Evolutionary conservation across 108 stramenopile genomes (phyloP).

Genomic region (Cyclotella atomus): DNA sequence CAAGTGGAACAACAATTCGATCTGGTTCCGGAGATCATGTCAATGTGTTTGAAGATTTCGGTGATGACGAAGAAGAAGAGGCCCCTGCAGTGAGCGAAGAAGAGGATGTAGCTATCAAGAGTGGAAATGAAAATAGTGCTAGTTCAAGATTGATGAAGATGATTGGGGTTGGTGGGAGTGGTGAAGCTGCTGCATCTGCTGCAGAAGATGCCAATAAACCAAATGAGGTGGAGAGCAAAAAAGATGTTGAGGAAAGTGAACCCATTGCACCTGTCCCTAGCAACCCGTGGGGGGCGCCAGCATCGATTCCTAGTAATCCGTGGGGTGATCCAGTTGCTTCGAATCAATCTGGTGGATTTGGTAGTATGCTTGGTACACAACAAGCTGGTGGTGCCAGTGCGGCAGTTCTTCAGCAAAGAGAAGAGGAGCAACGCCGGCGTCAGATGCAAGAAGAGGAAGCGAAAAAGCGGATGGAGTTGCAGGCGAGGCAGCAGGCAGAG

Average conservation of each 20-base stretch:
- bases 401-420: constrained; percentile 50
- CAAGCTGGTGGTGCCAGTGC: constrained; percentile 39
- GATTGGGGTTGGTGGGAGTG: constrained; percentile 79
- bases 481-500: constrained; percentile 59
- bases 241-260: constrained; percentile 10
- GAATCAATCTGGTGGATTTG: constrained; percentile 44
- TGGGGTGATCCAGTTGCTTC: constrained; percentile 24
- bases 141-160: constrained; percentile 87
- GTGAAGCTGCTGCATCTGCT: constrained; percentile 10
- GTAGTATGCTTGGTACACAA: constrained; percentile 32
- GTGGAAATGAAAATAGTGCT: constrained; percentile 62
- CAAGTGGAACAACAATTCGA: constrained; percentile 76
- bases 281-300: constrained; percentile 74
- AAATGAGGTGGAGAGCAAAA: constrained; percentile 4
- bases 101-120: constrained; percentile 57
- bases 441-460: constrained; percentile 71
- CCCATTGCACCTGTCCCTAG: constrained; percentile 52
- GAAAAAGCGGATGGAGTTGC: constrained; percentile 52
- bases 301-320: constrained; percentile 48
- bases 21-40: constrained; percentile 83
- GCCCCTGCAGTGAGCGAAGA: constrained; percentile 8
- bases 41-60: constrained; percentile 92
- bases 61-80: constrained; percentile 35
- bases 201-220: constrained; percentile 24
- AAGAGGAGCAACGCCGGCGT: constrained; percentile 62